Evolutionary conservation across 768 basidiomycete species (phyloP).

Genomic region (Mycena alexandri): DNA sequence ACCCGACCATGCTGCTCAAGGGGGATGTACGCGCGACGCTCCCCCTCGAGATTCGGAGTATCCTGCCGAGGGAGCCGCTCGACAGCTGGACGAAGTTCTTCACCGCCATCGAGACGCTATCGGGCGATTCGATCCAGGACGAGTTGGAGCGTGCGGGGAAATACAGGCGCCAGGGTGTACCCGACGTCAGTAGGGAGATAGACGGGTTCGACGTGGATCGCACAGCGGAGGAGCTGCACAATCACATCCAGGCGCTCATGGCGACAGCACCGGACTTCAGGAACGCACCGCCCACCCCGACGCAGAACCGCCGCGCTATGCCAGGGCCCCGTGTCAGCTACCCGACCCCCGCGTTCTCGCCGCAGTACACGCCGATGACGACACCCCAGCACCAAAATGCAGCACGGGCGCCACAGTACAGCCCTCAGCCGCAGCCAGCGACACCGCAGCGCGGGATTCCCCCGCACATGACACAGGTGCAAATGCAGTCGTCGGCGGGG

Average conservation of each 20-base stretch:
- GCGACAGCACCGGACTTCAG: neutral
- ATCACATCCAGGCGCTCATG: neutral
- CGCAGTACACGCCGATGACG: neutral
- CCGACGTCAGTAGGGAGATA: conserved; percentile 1
- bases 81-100: conserved; percentile 6
- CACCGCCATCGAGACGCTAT: neutral
- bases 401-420: neutral
- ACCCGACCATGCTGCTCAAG: conserved; percentile 12
- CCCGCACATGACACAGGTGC: neutral
- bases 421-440: neutral
- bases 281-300: neutral
- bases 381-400: neutral
- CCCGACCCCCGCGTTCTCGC: neutral
- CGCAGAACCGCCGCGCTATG: no score
- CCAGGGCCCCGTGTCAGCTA: neutral
- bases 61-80: neutral
- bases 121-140: neutral
- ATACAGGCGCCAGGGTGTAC: neutral
- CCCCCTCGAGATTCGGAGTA: neutral
- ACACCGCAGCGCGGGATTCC: neutral
- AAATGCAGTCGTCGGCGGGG: neutral
- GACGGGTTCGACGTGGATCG: neutral
- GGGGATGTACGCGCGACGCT: neutral
- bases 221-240: neutral
- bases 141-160: conserved; percentile 3